Evolutionary conservation across 192 early-diverging fungal species (phyloP), one percentile per base, ranked within the genome.

Genomic region (Paraglomus brasilianum): DNA sequence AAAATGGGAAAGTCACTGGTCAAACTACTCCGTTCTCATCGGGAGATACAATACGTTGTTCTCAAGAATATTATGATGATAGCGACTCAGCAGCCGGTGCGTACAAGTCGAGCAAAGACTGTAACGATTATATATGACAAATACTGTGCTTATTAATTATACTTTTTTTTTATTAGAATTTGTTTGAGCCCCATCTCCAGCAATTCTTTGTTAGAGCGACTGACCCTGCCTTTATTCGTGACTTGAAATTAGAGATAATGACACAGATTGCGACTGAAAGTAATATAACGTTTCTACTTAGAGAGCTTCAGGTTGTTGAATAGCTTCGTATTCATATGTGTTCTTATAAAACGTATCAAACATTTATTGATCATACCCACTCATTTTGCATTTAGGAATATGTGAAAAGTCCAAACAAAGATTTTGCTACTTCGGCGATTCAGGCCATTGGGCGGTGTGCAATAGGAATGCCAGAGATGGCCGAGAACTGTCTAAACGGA

Each of bases 161-260:
- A 8, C 10, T 17, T 8, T 9, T 24, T 14, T 71, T 69, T 38
- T 9, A 42, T 43, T 58, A 82, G 80, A 78, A 81, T 36, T 70
- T 91, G 13, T 92, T 98, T 72, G 74, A 85, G 51, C 80, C 86
- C 15, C 83, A 89, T 74, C 74, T 90, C 47, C 87, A 86, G 44
- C 86, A 88, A 73, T 98, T 98, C 75, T 94, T 89, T 69, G 80
- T 94, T 14, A 85, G 87, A 38, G 85, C 89, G 0, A 84, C 85
- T 6, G 95, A 97, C 47, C 85, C 93, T 11, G 77, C 77, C 11
- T 92, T 89, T 75, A 85, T 93, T 57, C 86, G 91, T 41, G 83
- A 91, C 56, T 61, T 91, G 51, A 96, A 98, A 75, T 76, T 98
- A 69, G 89, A 92, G 40, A 92, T 97, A 39, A 67, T 98, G 71